A percentile compares a stretch with the other conserved stretches of the same genome.
These are phyloP conservation scores for Dispira simplex DNA, from an alignment of 192 early-diverging fungal genomes.

Conservation along the genomic window DNA sequence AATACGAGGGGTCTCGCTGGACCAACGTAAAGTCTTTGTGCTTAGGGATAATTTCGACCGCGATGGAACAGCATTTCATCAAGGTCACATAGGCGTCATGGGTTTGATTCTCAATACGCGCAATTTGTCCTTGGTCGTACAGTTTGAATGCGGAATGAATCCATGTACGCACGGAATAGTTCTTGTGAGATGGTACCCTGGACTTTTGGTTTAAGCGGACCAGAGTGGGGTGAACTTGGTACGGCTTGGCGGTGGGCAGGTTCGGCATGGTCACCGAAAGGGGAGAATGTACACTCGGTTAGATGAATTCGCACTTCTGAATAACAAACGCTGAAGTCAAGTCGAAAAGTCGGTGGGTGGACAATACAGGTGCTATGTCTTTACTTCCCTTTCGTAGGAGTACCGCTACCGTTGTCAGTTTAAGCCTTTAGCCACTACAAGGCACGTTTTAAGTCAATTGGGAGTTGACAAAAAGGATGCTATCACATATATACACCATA, in stretches of 20 bases:
- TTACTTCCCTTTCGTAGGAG: too few relatives aligned
- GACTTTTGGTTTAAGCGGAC: constrained; percentile 3
- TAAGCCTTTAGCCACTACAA: too few relatives aligned
- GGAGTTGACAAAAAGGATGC: too few relatives aligned
- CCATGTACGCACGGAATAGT: constrained; percentile 4
- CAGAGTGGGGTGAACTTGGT: constrained; percentile 6
- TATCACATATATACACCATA: too few relatives aligned
- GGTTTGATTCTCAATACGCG: constrained; percentile 3
- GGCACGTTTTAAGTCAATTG: too few relatives aligned
- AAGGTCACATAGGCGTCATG: constrained; percentile 24
- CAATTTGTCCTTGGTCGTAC: neutral
- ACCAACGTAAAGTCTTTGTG: constrained; percentile 24
- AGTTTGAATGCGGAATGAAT: constrained; percentile 11
- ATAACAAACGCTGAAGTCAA: too few relatives aligned
- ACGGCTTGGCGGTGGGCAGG: neutral
- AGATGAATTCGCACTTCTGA: too few relatives aligned
- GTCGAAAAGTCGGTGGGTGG: too few relatives aligned
- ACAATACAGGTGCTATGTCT: too few relatives aligned
- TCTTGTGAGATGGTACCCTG: neutral
- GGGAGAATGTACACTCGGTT: too few relatives aligned
- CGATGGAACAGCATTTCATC: constrained; percentile 28
- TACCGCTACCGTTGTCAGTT: too few relatives aligned
- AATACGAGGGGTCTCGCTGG: constrained; percentile 25
- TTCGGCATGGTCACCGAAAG: neutral
- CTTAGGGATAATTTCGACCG: constrained; percentile 27